Evolutionary conservation across 2,329 filamentous ascomycete species (phyloP).

Genomic region (Pezicula carpinea): DNA sequence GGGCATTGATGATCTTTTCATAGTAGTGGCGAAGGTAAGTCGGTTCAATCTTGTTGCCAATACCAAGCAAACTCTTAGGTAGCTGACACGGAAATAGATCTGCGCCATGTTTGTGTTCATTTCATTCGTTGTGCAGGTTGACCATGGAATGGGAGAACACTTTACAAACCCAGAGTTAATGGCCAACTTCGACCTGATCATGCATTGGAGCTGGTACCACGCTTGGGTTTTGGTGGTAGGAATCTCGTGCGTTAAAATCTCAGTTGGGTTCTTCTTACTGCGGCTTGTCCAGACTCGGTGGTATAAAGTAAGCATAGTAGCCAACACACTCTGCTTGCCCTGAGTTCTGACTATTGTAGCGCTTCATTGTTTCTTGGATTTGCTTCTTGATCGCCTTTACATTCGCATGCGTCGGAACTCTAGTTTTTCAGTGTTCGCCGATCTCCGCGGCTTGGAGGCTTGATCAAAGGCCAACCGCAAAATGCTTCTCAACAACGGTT

Average conservation of each 20-base stretch:
- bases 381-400: conserved; percentile 38
- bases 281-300: conserved; percentile 33
- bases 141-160: conserved; percentile 41
- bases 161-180: conserved; percentile 25
- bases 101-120: conserved; percentile 5
- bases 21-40: conserved; percentile 36
- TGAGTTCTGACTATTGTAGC: conserved; percentile 10
- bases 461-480: conserved; percentile 17
- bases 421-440: conserved; percentile 45
- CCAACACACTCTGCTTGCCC: conserved; percentile 30
- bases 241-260: conserved; percentile 39
- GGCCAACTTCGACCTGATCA: conserved; percentile 21
- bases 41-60: background rate
- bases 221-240: conserved; percentile 38
- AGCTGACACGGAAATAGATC: conserved; percentile 6
- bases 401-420: conserved; percentile 35
- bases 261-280: conserved; percentile 38
- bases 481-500: conserved; percentile 15
- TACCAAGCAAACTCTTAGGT: background rate
- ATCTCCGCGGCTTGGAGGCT: conserved; percentile 40
- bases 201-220: conserved; percentile 37
- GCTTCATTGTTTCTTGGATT: conserved; percentile 12
- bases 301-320: conserved; percentile 34
- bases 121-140: conserved; percentile 2
- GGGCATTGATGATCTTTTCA: conserved; percentile 41